phyloP scores from a whole-genome alignment of 2,329 filamentous ascomycete genomes.

The Neophaeococcomyces mojaviensis region DNA sequence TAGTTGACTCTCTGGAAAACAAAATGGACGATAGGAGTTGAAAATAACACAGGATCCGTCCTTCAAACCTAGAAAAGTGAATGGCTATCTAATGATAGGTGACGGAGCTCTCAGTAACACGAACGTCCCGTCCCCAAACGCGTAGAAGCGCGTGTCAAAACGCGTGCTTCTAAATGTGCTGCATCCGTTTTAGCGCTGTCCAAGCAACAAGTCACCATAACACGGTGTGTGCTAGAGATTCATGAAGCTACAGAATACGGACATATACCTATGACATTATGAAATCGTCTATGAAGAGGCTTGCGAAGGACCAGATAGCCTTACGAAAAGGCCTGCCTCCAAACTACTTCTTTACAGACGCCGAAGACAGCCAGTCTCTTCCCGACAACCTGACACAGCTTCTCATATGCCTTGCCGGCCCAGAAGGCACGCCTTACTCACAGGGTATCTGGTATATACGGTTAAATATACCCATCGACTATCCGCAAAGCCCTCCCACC shows the following conservation, averaged over 20 bases:
- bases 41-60: too few species aligned
- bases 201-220: too few species aligned
- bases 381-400: constrained; percentile 51
- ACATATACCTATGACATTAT: neutral
- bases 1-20: neutral
- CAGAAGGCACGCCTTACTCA: constrained; percentile 53
- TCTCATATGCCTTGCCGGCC: constrained; percentile 51
- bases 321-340: constrained; percentile 50
- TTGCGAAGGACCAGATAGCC: constrained; percentile 52
- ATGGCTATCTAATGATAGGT: too few species aligned
- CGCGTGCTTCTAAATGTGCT: too few species aligned
- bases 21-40: too few species aligned
- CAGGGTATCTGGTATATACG: constrained; percentile 53
- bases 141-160: too few species aligned
- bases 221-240: too few species aligned
- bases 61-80: too few species aligned
- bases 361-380: constrained; percentile 27
- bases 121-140: too few species aligned
- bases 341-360: constrained; percentile 52
- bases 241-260: too few species aligned
- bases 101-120: too few species aligned
- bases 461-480: constrained; percentile 47
- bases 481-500: constrained; percentile 44
- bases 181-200: too few species aligned
- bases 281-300: constrained; percentile 44